Base-by-base conservation (phyloP, 2,329 filamentous ascomycete species). In the Fusarium odoratissimum region DNA sequence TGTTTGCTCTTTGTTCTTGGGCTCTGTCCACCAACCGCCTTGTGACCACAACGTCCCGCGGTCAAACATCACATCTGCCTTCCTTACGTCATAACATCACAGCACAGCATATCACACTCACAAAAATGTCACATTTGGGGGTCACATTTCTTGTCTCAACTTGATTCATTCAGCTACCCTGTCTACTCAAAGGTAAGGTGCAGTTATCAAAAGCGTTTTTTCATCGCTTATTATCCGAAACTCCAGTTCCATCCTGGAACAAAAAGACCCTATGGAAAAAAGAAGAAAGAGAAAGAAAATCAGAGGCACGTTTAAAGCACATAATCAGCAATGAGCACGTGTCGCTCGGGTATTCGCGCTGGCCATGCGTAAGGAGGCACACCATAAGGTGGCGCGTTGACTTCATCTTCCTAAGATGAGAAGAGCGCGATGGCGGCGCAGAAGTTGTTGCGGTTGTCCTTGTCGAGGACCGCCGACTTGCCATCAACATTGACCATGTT, bases 401-500 rank as follows among this genome's bases (percentile, higher is more conserved):
- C 33, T 9, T 60, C 51, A 25, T 67, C 64, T 16, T 67, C 52
- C 71, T 76, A 75, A 14, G 75, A 67, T 46, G 75, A 70, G 62
- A 77, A 77, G 31, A 73, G 66, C 31, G 89, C 88, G 65, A 92
- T 81, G 31, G 89, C 88, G 8, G 88, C 89, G 75, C 90, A 91
- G 77, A 91, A 93, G 75, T 86, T 90, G 80, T 90, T 91, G 62
- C 88, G 84, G 82, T 93, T 92, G 79, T 92, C 89, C 57, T 80
- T 81, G 73, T 91, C 89, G 8, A 88, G 79, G 52, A 86, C 88
- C 4, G 83, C 83, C 19, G 84, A 81, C 77, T 85, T 74, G 42
- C 90, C 90, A 73, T 92, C 84, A 23, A 91, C 79, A 2, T 87
- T 91, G 67, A 95, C 83, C 91, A 95, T 94, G 82, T 93, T 94